A percentile compares a stretch with the other conserved stretches of the same genome.
Conservation (phyloP, 208 protist genomes). For the Leishmania arabica region DNA sequence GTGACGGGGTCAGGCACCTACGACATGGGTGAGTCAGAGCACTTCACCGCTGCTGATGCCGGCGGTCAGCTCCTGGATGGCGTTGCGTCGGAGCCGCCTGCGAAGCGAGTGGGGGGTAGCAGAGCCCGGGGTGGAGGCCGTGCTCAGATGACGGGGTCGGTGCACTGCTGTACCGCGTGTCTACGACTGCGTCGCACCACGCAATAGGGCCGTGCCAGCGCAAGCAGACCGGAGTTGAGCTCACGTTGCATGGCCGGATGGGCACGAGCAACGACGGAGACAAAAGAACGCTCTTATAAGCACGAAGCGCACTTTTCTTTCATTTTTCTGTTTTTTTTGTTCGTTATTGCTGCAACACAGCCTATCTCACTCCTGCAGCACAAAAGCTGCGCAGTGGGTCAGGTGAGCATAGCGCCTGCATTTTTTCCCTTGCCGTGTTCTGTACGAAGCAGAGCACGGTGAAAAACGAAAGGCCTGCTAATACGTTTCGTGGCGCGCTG, state of each 20-base stretch:
- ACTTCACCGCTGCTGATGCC: not conserved
- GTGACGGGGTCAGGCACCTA: not conserved
- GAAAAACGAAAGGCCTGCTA: not conserved
- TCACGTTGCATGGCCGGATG: not conserved
- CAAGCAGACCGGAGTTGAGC: not conserved
- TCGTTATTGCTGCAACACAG: not conserved
- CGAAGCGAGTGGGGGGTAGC: not conserved
- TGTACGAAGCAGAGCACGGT: not conserved
- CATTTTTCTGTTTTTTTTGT: slow-evolving; percentile 8
- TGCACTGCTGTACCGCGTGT: not conserved
- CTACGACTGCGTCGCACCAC: not conserved
- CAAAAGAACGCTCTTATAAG: not conserved
- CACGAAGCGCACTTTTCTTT: not conserved
- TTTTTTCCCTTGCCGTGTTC: not conserved
- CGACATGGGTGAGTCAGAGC: not conserved
- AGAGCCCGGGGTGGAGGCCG: not conserved
- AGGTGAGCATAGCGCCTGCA: not conserved
- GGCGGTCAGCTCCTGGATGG: not conserved
- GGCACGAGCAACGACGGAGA: not conserved
- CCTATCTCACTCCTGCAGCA: not conserved
- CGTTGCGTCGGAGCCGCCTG: not conserved
- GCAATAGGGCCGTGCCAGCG: not conserved
- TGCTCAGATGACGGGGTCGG: not conserved
- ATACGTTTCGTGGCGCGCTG: not conserved
- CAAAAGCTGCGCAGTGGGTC: not conserved